Percentiles rank a stretch among this genome's conserved stretches.
Evolutionary conservation across 1,284 basidiomycete genomes (phyloP).

Genomic region (Microbotryum intermedium): DNA sequence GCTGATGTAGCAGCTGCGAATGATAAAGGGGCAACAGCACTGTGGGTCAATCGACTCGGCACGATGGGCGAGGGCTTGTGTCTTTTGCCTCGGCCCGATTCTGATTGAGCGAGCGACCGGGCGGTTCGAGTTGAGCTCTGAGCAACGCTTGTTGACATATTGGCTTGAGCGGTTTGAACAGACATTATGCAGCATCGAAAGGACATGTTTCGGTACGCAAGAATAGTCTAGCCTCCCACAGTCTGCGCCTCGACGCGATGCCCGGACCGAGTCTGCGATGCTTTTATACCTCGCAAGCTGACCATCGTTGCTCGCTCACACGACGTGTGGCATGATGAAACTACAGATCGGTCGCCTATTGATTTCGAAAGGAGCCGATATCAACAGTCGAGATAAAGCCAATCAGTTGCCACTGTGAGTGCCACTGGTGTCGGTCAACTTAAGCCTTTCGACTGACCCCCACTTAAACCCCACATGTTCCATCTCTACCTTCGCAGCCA

Average conservation of each 20-base stretch:
- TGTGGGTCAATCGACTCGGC: slow-evolving; percentile 49
- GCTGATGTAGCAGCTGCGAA: slow-evolving; percentile 73
- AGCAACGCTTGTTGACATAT: too few species aligned
- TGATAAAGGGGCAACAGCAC: slow-evolving; percentile 73
- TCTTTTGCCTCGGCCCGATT: neutral
- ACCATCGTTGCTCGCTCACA: slow-evolving; percentile 10
- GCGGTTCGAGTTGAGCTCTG: too few species aligned
- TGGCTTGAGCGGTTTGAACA: slow-evolving; percentile 36
- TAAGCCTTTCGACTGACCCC: neutral
- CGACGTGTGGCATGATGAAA: too few species aligned
- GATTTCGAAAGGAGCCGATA: slow-evolving; percentile 76
- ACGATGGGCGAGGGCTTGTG: neutral
- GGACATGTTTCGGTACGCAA: slow-evolving; percentile 66
- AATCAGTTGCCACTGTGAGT: slow-evolving; percentile 78
- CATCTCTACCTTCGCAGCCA: slow-evolving; percentile 50
- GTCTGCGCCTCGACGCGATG: too few species aligned
- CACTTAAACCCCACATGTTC: slow-evolving; percentile 13
- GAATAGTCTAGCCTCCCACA: too few species aligned
- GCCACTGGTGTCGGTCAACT: neutral
- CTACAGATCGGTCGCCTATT: slow-evolving; percentile 73
- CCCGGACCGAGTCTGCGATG: slow-evolving; percentile 34
- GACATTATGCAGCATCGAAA: slow-evolving; percentile 92
- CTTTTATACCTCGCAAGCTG: slow-evolving; percentile 9
- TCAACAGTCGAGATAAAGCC: slow-evolving; percentile 83
- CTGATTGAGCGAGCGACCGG: neutral